phyloP scores from a whole-genome alignment of 495 filamentous ascomycete genomes.

The Penicillium steckii region DNA sequence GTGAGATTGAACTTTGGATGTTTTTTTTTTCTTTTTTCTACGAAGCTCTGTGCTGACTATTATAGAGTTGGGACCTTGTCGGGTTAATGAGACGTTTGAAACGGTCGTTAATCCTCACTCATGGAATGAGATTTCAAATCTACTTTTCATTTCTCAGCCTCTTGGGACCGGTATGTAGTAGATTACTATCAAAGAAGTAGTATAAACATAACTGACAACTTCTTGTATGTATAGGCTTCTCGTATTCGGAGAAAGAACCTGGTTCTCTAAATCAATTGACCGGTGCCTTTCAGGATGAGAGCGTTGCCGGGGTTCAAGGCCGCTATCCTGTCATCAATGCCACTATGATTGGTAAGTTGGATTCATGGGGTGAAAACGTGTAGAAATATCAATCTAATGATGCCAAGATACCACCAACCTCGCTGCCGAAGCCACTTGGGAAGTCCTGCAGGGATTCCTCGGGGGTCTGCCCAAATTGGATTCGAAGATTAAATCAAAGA shows the following conservation, averaged over 20 bases:
- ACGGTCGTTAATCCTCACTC: conserved; percentile 58
- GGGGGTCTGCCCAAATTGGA: conserved; percentile 47
- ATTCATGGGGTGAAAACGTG: no score
- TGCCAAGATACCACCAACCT: conserved; percentile 50
- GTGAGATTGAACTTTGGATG: conserved; percentile 28
- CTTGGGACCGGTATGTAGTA: conserved; percentile 47
- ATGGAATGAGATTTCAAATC: conserved; percentile 72
- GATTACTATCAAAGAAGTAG: neutral
- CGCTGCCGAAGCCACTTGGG: conserved; percentile 54
- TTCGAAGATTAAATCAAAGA: conserved; percentile 50
- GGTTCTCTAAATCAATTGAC: conserved; percentile 47
- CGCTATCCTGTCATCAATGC: conserved; percentile 49
- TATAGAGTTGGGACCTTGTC: conserved; percentile 59
- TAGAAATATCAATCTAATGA: neutral
- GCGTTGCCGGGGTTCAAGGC: conserved; percentile 42
- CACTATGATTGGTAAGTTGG: conserved; percentile 35
- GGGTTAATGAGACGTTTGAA: conserved; percentile 51
- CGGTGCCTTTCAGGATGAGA: conserved; percentile 42
- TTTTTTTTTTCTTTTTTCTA: neutral
- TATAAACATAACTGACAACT: neutral
- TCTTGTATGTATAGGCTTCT: conserved; percentile 56
- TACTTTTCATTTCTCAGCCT: conserved; percentile 73
- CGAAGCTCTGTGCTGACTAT: conserved; percentile 5
- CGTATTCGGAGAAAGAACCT: conserved; percentile 43
- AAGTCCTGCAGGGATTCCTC: conserved; percentile 57